Evolutionary conservation across 2,329 filamentous ascomycete species (phyloP).

Genomic region (Trichoderma polysporum): DNA sequence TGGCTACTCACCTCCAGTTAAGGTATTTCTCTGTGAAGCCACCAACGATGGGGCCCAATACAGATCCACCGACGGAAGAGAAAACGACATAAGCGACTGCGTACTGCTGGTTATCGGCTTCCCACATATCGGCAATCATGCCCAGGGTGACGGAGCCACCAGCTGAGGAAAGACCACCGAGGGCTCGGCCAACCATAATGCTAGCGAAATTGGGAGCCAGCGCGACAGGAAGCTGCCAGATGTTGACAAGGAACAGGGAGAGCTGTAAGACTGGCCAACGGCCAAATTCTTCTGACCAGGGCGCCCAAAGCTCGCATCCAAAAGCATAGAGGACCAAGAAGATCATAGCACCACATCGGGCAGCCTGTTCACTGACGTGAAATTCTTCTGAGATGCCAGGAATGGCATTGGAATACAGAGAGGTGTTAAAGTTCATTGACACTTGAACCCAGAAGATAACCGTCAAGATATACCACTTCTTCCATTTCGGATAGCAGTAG

Average conservation of each 20-base stretch:
- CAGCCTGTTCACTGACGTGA: slow-evolving; percentile 64
- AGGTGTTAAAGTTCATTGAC: slow-evolving; percentile 79
- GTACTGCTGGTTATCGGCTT: slow-evolving; percentile 69
- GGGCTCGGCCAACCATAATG: slow-evolving; percentile 66
- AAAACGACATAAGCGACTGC: slow-evolving; percentile 76
- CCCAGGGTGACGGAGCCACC: slow-evolving; percentile 72
- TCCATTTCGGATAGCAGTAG: slow-evolving; percentile 57
- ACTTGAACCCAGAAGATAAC: slow-evolving; percentile 72
- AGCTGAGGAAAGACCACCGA: slow-evolving; percentile 69
- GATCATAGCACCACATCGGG: slow-evolving; percentile 71
- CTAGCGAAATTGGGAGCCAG: slow-evolving; percentile 71
- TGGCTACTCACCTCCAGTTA: slow-evolving; percentile 58
- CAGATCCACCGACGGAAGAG: slow-evolving; percentile 74
- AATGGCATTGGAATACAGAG: slow-evolving; percentile 69
- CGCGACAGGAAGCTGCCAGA: slow-evolving; percentile 72
- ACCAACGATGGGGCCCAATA: slow-evolving; percentile 75
- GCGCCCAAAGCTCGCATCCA: slow-evolving; percentile 85
- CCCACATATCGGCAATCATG: slow-evolving; percentile 75
- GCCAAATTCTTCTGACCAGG: slow-evolving; percentile 82
- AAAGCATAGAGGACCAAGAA: slow-evolving; percentile 81
- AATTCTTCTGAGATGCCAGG: slow-evolving; percentile 67
- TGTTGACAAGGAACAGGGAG: slow-evolving; percentile 72
- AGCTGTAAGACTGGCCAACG: slow-evolving; percentile 73
- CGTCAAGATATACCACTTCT: slow-evolving; percentile 72
- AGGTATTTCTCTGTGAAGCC: slow-evolving; percentile 70